phyloP scores from a whole-genome alignment of 2,329 filamentous ascomycete species.

The Ustilaginoidea virens region DNA sequence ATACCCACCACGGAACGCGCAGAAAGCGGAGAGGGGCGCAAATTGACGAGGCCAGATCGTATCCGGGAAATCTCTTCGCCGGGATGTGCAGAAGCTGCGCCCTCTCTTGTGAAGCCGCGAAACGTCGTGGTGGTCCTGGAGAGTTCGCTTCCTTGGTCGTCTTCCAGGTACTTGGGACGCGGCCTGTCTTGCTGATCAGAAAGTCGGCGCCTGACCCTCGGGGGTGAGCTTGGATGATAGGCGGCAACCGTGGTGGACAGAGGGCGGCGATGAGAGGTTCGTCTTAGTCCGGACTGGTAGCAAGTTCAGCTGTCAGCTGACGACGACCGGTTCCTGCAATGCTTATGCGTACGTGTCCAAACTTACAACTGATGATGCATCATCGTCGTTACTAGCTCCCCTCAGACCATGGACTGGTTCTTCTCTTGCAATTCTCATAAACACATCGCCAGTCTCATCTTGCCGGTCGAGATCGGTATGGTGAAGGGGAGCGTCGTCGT shows the following conservation, averaged over 20 bases:
- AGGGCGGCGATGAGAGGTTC: constrained; percentile 33
- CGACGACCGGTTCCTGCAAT: too few species aligned
- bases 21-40: constrained; percentile 30
- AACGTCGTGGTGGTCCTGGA: constrained; percentile 29
- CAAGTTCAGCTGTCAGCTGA: not conserved
- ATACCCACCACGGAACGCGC: constrained; percentile 32
- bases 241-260: constrained; percentile 35
- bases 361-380: constrained; percentile 32
- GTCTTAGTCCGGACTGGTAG: constrained; percentile 30
- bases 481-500: constrained; percentile 1
- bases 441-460: constrained; percentile 43
- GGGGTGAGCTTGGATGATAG: constrained; percentile 33
- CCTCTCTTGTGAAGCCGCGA: constrained; percentile 26
- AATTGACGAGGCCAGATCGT: constrained; percentile 15
- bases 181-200: constrained; percentile 40
- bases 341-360: too few species aligned
- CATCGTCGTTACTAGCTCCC: constrained; percentile 17
- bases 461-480: constrained; percentile 1
- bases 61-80: constrained; percentile 20
- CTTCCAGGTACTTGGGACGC: constrained; percentile 21
- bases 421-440: constrained; percentile 42
- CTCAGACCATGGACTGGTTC: constrained; percentile 27
- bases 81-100: constrained; percentile 22
- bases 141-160: constrained; percentile 25
- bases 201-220: constrained; percentile 33